These are phyloP conservation scores for Pseudogymnoascus sp. DNA, from an alignment of 2,329 filamentous ascomycete genomes.

Conservation along the genomic window DNA sequence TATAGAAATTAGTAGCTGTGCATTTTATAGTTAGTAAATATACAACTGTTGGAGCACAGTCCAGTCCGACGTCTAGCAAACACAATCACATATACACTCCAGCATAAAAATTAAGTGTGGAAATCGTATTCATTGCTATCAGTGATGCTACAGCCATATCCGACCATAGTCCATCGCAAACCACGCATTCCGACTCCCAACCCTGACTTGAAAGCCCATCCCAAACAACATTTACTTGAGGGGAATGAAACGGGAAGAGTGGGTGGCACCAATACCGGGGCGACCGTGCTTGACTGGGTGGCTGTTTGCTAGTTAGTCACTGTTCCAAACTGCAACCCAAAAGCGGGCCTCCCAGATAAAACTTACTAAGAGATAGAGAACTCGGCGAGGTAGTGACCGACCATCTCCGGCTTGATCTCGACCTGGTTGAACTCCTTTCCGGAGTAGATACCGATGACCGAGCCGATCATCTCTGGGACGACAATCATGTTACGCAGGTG, in stretches of 20 bases:
- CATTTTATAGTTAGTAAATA: neutral
- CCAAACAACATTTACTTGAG: constrained; percentile 67
- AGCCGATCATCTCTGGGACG: constrained; percentile 99
- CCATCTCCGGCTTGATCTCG: constrained; percentile 99
- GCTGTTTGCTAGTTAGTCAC: constrained; percentile 54
- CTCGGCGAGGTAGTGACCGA: constrained; percentile 97
- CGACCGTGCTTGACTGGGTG: constrained; percentile 99
- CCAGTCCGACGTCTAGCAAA: neutral
- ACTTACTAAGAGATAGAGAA: constrained; percentile 99
- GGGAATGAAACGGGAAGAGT: constrained; percentile 99
- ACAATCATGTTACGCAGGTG: constrained; percentile 99
- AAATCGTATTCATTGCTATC: constrained; percentile 7
- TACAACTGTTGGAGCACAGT: neutral
- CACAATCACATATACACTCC: neutral
- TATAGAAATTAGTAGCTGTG: neutral
- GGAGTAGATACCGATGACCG: constrained; percentile 97
- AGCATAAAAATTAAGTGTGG: neutral
- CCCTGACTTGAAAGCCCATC: neutral
- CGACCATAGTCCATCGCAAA: constrained; percentile 7
- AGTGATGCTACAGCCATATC: constrained; percentile 8
- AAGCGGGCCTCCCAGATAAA: constrained; percentile 27
- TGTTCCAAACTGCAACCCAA: neutral
- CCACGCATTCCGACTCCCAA: constrained; percentile 5
- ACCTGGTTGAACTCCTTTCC: constrained; percentile 99
- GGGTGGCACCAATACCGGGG: constrained; percentile 99